Conservation (phyloP, 2,329 filamentous ascomycete genomes). For the Xylariaceae sp. region DNA sequence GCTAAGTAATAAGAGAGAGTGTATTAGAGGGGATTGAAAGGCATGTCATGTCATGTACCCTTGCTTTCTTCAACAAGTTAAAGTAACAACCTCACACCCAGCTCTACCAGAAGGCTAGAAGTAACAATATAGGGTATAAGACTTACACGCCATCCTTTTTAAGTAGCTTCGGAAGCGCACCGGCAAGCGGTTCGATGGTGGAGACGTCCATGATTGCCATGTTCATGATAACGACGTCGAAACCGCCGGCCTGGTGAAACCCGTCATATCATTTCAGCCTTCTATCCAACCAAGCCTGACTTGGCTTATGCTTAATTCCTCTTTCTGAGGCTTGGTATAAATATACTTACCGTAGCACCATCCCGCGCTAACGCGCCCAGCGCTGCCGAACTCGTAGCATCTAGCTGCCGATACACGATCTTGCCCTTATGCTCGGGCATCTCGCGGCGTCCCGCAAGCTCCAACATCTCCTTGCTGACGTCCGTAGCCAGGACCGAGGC, state of each 20-base stretch:
- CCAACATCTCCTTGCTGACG: conserved; percentile 11
- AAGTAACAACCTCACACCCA: background rate
- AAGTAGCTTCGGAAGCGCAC: conserved; percentile 17
- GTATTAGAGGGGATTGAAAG: background rate
- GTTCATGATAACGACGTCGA: conserved; percentile 18
- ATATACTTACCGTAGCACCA: background rate
- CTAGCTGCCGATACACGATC: conserved; percentile 9
- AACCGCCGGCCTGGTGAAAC: conserved; percentile 3
- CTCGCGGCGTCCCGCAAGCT: conserved; percentile 12
- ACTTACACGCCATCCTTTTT: conserved; percentile 24
- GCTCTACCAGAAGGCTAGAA: background rate
- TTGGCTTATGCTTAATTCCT: background rate
- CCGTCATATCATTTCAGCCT: background rate
- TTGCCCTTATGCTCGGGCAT: conserved; percentile 11
- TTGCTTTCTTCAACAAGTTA: too few species aligned
- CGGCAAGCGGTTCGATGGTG: conserved; percentile 18
- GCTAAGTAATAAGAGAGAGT: background rate
- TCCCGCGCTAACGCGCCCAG: background rate
- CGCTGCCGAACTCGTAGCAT: conserved; percentile 6
- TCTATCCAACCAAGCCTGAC: background rate
- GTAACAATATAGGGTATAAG: background rate
- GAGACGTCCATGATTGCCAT: conserved; percentile 26
- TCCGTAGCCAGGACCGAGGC: conserved; percentile 18
- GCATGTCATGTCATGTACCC: too few species aligned
- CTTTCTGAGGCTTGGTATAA: background rate